phyloP scores from a whole-genome alignment of 176 grass and related monocot genomes.

The Ampelocalamus luodianensis region DNA sequence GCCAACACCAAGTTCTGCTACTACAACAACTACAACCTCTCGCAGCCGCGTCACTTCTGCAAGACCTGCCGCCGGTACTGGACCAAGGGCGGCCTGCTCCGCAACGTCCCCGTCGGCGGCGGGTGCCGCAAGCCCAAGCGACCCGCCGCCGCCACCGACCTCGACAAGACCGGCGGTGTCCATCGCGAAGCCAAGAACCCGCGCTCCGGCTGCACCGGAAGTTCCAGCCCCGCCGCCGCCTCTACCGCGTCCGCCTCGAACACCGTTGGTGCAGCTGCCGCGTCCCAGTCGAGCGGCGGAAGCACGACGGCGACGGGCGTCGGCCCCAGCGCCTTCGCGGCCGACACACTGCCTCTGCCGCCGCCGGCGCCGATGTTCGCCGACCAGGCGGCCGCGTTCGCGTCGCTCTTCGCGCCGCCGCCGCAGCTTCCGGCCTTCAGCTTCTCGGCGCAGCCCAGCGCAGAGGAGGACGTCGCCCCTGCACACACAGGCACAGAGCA shows the following conservation, averaged over 20 bases:
- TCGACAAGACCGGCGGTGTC: background rate
- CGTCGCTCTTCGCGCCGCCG: slow-evolving; percentile 13
- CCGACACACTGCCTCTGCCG: background rate
- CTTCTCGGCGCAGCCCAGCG: background rate
- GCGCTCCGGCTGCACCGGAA: background rate
- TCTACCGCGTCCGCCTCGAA: background rate
- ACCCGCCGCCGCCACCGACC: background rate
- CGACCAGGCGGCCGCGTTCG: slow-evolving; percentile 23
- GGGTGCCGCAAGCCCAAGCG: slow-evolving; percentile 51
- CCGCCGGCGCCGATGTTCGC: slow-evolving; percentile 36
- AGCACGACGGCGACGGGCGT: background rate
- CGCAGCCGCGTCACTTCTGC: slow-evolving; percentile 78
- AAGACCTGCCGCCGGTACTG: slow-evolving; percentile 73
- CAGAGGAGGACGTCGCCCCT: background rate
- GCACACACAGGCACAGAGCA: background rate
- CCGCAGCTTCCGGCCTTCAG: background rate
- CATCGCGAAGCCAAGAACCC: slow-evolving; percentile 4
- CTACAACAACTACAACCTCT: slow-evolving; percentile 76
- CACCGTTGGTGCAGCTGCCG: background rate
- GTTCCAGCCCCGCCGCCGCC: background rate
- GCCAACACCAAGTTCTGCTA: slow-evolving; percentile 83
- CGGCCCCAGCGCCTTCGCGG: background rate
- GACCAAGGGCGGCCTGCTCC: slow-evolving; percentile 67
- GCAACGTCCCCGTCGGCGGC: slow-evolving; percentile 59
- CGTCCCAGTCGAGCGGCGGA: background rate